Conservation (phyloP, 163 green algal species). For the Chlorella variabilis region DNA sequence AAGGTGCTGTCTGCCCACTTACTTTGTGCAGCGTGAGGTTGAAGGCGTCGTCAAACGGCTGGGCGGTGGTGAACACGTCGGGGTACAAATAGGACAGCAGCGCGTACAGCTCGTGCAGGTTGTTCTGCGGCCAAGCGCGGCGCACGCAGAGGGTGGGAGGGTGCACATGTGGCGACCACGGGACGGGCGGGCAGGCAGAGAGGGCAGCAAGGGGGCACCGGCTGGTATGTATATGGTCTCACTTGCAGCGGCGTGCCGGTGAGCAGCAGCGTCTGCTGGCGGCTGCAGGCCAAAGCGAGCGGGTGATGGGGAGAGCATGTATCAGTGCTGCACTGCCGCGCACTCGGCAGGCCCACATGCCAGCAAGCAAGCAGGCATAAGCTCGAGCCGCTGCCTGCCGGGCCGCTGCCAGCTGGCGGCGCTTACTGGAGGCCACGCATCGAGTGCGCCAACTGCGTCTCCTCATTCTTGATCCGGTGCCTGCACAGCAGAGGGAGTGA, state of each 20-base stretch:
- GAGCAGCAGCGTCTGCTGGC: conserved; percentile 76
- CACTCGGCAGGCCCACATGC: too few species aligned
- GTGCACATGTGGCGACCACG: too few species aligned
- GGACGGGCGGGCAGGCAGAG: too few species aligned
- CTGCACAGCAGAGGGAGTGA: conserved; percentile 49
- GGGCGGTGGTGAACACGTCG: conserved; percentile 67
- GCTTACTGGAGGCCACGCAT: conserved; percentile 56
- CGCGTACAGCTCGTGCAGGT: conserved; percentile 87
- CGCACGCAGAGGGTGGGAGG: too few species aligned
- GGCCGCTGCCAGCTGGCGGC: too few species aligned
- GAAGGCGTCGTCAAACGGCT: conserved; percentile 77
- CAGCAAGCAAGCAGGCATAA: not conserved
- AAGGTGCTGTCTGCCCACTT: too few species aligned
- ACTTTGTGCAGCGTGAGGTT: conserved; percentile 57
- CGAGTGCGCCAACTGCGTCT: conserved; percentile 76
- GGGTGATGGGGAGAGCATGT: not conserved
- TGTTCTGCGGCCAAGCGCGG: conserved; percentile 76
- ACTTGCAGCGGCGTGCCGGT: conserved; percentile 80
- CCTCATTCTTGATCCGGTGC: conserved; percentile 86
- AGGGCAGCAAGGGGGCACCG: too few species aligned
- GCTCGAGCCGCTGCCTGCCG: too few species aligned
- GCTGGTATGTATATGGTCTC: too few species aligned
- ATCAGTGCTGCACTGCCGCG: too few species aligned
- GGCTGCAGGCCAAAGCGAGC: conserved; percentile 38
- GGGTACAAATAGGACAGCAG: conserved; percentile 93